Evolutionary conservation across 2,329 filamentous ascomycete genomes (phyloP).

Genomic region (Decorospora gaudefroyi): DNA sequence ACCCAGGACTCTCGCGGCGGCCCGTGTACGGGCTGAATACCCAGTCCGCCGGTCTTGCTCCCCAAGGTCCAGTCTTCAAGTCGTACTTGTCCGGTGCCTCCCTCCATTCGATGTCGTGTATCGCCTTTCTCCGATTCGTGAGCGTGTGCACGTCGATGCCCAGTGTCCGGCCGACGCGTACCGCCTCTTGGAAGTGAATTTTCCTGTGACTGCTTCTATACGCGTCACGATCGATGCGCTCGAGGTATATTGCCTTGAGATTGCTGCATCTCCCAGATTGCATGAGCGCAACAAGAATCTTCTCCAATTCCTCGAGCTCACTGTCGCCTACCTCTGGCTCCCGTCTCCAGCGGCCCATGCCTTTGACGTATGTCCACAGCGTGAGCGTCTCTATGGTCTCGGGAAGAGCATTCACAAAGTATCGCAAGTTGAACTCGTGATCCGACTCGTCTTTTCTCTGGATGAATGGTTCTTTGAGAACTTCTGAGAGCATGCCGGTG

Average conservation of each 20-base stretch:
- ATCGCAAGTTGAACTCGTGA: conserved; percentile 1
- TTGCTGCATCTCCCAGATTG: too few relatives aligned
- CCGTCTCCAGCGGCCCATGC: too few relatives aligned
- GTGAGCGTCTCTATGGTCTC: conserved; percentile 3
- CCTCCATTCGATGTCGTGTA: conserved; percentile 3
- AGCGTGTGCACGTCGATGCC: conserved; percentile 18
- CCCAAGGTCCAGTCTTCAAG: conserved; percentile 10
- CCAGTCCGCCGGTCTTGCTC: conserved; percentile 11
- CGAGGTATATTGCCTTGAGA: too few relatives aligned
- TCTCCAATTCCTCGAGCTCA: too few relatives aligned
- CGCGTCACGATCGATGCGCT: too few relatives aligned
- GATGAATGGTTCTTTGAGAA: not conserved
- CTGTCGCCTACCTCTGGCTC: too few relatives aligned
- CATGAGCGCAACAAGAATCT: too few relatives aligned
- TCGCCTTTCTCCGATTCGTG: conserved; percentile 3
- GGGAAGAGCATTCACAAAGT: conserved; percentile 3
- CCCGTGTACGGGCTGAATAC: conserved; percentile 15
- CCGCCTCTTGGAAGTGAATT: conserved; percentile 10
- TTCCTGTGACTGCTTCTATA: not conserved
- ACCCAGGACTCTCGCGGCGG: conserved; percentile 8
- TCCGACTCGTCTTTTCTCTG: not conserved
- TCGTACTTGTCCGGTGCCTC: conserved; percentile 15
- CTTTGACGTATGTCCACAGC: too few relatives aligned
- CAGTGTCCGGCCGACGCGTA: conserved; percentile 5
- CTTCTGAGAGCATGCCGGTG: conserved; percentile 4